Percentiles rank a stretch among this genome's conserved stretches.
Evolutionary conservation across 2,329 filamentous ascomycete genomes (phyloP).

Genomic region (Blumeriella jaapii): DNA sequence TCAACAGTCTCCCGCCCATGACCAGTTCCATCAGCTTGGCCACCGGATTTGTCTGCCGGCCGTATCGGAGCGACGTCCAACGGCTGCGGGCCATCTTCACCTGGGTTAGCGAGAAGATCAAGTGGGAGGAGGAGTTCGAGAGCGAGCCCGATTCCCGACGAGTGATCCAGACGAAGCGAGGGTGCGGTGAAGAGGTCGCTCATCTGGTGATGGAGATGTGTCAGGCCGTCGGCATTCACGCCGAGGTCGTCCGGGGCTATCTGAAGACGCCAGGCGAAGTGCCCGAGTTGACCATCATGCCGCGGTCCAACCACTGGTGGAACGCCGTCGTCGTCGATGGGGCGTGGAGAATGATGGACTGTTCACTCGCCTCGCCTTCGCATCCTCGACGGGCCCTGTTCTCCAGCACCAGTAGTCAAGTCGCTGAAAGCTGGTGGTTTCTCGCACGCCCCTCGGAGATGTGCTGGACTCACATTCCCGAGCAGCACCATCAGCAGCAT

Average conservation of each 20-base stretch:
- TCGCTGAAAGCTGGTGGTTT: slow-evolving; percentile 87
- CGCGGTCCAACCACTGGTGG: slow-evolving; percentile 95
- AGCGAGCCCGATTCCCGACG: slow-evolving; percentile 71
- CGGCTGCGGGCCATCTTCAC: slow-evolving; percentile 89
- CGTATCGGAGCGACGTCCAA: slow-evolving; percentile 89
- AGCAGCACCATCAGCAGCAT: slow-evolving; percentile 81
- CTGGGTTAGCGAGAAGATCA: slow-evolving; percentile 90
- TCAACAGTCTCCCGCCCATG: slow-evolving; percentile 70
- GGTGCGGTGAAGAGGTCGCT: slow-evolving; percentile 81
- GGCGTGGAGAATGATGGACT: slow-evolving; percentile 95
- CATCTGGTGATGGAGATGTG: slow-evolving; percentile 90
- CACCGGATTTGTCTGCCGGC: slow-evolving; percentile 85
- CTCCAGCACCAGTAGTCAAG: slow-evolving; percentile 56
- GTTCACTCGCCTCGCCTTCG: slow-evolving; percentile 80
- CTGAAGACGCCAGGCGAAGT: slow-evolving; percentile 82
- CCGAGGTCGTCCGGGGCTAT: slow-evolving; percentile 80
- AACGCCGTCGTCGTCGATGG: slow-evolving; percentile 87
- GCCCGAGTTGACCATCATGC: slow-evolving; percentile 67
- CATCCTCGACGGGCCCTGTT: slow-evolving; percentile 72
- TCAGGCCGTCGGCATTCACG: slow-evolving; percentile 72
- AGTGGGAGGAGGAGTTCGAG: slow-evolving; percentile 92
- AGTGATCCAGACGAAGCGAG: slow-evolving; percentile 74
- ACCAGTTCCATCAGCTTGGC: slow-evolving; percentile 74
- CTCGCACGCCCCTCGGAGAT: slow-evolving; percentile 78
- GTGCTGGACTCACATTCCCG: slow-evolving; percentile 91